phyloP scores from a whole-genome alignment of 2,329 filamentous ascomycete genomes.

The Trichoderma sp. region DNA sequence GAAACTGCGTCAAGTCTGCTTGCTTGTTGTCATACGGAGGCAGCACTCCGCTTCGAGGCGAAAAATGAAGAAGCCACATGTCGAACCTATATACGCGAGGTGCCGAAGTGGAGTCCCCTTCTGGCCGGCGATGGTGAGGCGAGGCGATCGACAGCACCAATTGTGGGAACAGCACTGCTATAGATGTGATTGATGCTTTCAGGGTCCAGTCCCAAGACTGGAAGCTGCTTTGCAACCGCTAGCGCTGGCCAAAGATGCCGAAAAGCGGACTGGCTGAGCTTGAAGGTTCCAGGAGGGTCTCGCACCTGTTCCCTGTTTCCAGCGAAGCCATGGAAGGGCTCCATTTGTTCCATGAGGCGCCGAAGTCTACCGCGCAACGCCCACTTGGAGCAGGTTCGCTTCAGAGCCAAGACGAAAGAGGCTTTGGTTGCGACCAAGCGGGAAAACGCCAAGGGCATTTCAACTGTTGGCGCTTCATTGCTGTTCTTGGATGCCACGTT shows the following conservation, averaged over 20 bases:
- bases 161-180: background rate
- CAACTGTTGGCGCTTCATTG: background rate
- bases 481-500: background rate
- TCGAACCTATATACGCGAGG: background rate
- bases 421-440: conserved; percentile 20
- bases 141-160: conserved; percentile 24
- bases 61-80: background rate
- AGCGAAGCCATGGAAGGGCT: conserved; percentile 21
- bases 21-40: background rate
- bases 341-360: conserved; percentile 27
- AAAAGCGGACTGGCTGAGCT: background rate
- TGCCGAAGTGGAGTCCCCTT: conserved; percentile 15
- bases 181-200: conserved; percentile 13
- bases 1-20: background rate
- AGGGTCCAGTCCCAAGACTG: conserved; percentile 22
- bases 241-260: background rate
- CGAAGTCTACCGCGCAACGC: conserved; percentile 21
- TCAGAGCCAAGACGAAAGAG: conserved; percentile 17
- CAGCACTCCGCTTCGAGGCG: background rate
- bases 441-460: background rate
- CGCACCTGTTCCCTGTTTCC: background rate
- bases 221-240: conserved; percentile 3
- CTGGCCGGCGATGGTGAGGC: conserved; percentile 16
- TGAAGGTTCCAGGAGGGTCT: too few relatives aligned
- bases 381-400: background rate